Evolutionary conservation across 179 eudicot genomes (phyloP), one percentile per base, ranked within the genome.

Genomic region (Drosera spatulata): DNA sequence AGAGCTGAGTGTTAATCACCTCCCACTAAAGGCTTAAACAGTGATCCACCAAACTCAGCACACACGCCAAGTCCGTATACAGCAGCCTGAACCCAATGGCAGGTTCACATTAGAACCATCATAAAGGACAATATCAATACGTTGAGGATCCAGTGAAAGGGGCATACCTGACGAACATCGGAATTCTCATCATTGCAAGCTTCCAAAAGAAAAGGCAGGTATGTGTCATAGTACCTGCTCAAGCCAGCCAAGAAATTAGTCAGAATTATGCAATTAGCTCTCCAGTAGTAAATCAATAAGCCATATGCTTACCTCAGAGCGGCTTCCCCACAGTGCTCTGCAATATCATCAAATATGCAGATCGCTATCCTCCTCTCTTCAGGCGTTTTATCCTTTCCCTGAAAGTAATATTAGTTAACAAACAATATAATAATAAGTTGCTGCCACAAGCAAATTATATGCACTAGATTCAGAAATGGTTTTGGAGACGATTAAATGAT

Each of bases 341-440:
- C 99, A 48, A 93, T 88, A 81, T 93, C 99, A 70, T 93, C 99
- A 75, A 93, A 93, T 11, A 93, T 89, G 70, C 99, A 93, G 66
- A 93, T 93, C 5, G 99, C 96, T 68, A 93, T 89, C 71, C 99
- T 84, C 68, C 99, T 78, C 74, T 93, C 96, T 71, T 87, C 99
- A 50, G 88, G 68, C 64, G 99, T 82, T 74, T 93, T 93, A 70
- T 93, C 99, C 74, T 82, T 89, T 3, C 99, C 99, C 99, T 93
- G 74, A 46, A 46, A 46, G 50, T 46, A 11, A 46, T 11, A 46
- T 11, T 46, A 7, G 2, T 7, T 46, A 7, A 3, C 50, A 46
- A 3, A 46, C 11, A 46, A 46, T n/a, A n/a, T n/a, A 2, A 46
- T 11, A 8, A 46, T 46, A 46, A 7, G 50, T 8, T 46, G 2